Percentiles rank a stretch among this genome's conserved stretches.
Conservation (phyloP, 169 alveolate genomes). For the Plasmodium vivax region DNA sequence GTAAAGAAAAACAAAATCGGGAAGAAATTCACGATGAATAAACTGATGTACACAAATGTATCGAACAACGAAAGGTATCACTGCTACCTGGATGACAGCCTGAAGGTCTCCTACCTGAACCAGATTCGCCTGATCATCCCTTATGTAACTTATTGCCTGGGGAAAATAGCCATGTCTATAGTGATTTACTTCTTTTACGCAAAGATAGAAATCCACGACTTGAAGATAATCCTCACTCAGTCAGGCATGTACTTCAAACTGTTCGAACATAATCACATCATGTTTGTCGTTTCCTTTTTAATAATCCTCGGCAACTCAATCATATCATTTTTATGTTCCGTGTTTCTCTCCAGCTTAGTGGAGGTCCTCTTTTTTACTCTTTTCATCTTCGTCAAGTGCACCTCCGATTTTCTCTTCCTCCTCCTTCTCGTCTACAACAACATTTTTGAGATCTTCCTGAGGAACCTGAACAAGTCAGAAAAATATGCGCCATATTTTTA, state of each 20-base stretch:
- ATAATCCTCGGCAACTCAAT: slow-evolving; percentile 55
- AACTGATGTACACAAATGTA: slow-evolving; percentile 41
- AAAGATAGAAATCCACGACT: not conserved
- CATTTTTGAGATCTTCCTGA: slow-evolving; percentile 37
- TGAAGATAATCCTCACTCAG: slow-evolving; percentile 25
- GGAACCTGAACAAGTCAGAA: slow-evolving; percentile 31
- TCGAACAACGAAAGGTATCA: slow-evolving; percentile 49
- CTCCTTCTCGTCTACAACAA: slow-evolving; percentile 27
- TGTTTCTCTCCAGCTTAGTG: slow-evolving; percentile 13
- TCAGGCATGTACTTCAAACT: slow-evolving; percentile 20
- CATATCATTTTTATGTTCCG: slow-evolving; percentile 38
- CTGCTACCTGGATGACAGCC: slow-evolving; percentile 43
- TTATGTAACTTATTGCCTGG: slow-evolving; percentile 40
- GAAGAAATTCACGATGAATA: slow-evolving; percentile 37
- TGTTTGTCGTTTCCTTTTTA: slow-evolving; percentile 30
- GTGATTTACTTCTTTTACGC: slow-evolving; percentile 49
- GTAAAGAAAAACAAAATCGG: slow-evolving; percentile 21
- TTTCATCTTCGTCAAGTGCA: slow-evolving; percentile 40
- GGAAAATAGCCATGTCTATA: slow-evolving; percentile 50
- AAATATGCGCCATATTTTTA: slow-evolving; percentile 45
- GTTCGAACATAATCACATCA: slow-evolving; percentile 41
- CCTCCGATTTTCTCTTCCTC: slow-evolving; percentile 47
- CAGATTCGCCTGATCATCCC: slow-evolving; percentile 70
- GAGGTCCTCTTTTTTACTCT: slow-evolving; percentile 36
- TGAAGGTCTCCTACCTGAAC: slow-evolving; percentile 35